Conservation (phyloP, 108 stramenopile genomes). For the Cyclotella distinguenda region DNA sequence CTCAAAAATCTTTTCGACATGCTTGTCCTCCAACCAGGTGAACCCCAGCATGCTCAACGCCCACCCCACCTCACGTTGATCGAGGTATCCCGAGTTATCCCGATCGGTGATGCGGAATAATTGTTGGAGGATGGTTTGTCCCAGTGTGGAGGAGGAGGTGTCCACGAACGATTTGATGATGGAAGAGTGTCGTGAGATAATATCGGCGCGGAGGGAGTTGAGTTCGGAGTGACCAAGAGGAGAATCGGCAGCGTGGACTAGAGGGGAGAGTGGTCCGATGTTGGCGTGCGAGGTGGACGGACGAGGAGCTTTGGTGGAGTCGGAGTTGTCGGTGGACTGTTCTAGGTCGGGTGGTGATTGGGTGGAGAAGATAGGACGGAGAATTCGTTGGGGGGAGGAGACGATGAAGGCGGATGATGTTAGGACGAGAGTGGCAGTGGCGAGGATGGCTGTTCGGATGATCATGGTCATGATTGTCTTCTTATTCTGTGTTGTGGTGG, state of each 20-base stretch:
- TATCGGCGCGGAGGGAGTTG: slow-evolving; percentile 77
- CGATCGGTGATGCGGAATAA: slow-evolving; percentile 63
- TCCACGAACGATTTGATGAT: slow-evolving; percentile 74
- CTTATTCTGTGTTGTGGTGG: too few relatives aligned
- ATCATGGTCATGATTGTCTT: too few relatives aligned
- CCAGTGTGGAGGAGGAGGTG: slow-evolving; percentile 65
- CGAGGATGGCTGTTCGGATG: too few relatives aligned
- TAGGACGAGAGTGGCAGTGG: too few relatives aligned
- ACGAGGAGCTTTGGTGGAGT: slow-evolving; percentile 4
- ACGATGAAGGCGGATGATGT: too few relatives aligned
- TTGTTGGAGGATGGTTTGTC: slow-evolving; percentile 51
- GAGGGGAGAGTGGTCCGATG: slow-evolving; percentile 72
- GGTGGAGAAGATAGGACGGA: too few relatives aligned
- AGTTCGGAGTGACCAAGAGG: slow-evolving; percentile 66
- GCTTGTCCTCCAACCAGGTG: slow-evolving; percentile 71
- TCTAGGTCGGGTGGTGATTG: too few relatives aligned
- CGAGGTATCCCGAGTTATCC: slow-evolving; percentile 62
- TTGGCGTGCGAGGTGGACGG: slow-evolving; percentile 24
- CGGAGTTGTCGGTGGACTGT: slow-evolving; percentile 9
- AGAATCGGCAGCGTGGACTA: slow-evolving; percentile 58
- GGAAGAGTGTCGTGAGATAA: slow-evolving; percentile 69
- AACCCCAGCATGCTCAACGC: slow-evolving; percentile 71
- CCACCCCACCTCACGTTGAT: slow-evolving; percentile 52
- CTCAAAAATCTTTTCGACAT: slow-evolving; percentile 65
- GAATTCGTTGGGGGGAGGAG: too few relatives aligned